A percentile compares a stretch with the other conserved stretches of the same genome.
Conservation (phyloP, 306 rosid species). For the Echinosophora koreensis region DNA sequence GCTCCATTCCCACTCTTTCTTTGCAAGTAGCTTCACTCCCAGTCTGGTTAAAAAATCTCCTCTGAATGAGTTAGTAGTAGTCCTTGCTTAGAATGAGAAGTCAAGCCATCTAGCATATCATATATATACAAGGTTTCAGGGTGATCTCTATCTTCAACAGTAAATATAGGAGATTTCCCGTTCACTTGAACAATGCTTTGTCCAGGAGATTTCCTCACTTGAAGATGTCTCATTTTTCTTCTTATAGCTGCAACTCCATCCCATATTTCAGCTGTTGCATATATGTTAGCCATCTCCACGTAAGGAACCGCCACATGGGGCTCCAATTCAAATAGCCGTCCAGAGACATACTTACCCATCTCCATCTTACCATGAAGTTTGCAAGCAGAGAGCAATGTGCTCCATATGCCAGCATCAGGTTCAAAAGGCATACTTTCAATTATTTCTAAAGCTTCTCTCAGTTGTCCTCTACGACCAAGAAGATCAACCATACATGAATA, state of each 20-base stretch:
- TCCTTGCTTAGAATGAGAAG: constrained; percentile 52
- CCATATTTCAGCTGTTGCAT: constrained; percentile 76
- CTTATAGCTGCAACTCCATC: constrained; percentile 66
- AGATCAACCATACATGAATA: constrained; percentile 75
- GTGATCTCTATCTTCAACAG: constrained; percentile 69
- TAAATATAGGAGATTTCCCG: constrained; percentile 56
- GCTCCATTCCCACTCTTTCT: neutral
- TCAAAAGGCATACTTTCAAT: constrained; percentile 61
- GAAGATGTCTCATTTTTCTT: constrained; percentile 63
- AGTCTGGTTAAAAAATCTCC: constrained; percentile 30
- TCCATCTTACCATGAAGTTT: constrained; percentile 62
- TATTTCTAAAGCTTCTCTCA: constrained; percentile 68
- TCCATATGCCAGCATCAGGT: constrained; percentile 76
- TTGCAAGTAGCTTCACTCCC: constrained; percentile 34
- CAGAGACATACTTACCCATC: constrained; percentile 57
- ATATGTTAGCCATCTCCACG: constrained; percentile 74
- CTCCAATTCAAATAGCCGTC: constrained; percentile 59
- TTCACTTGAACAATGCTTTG: constrained; percentile 69
- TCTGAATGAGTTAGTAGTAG: constrained; percentile 12
- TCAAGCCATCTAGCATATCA: constrained; percentile 55
- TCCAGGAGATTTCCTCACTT: constrained; percentile 66
- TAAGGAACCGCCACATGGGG: constrained; percentile 61
- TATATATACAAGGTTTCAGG: constrained; percentile 57
- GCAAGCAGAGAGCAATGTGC: constrained; percentile 73
- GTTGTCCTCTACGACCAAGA: constrained; percentile 64